A percentile compares a stretch with the other conserved stretches of the same genome.
phyloP scores from a whole-genome alignment of 2,329 filamentous ascomycete species.

The Monosporascus ibericus region DNA sequence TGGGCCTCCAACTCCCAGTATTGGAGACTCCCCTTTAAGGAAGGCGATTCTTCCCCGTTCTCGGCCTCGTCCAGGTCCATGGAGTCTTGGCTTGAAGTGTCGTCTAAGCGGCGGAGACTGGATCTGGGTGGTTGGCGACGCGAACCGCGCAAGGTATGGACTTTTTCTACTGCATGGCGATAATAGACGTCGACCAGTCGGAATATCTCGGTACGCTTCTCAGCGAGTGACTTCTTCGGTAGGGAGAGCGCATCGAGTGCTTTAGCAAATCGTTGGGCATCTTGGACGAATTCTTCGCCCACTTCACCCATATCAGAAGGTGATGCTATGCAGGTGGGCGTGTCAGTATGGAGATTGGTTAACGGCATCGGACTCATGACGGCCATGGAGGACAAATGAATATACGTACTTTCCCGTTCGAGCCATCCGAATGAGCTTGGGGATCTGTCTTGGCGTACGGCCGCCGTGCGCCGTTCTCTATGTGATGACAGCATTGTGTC shows the following conservation, averaged over 20 bases:
- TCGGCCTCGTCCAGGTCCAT: constrained; percentile 52
- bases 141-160: constrained; percentile 36
- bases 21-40: constrained; percentile 39
- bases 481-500: not conserved
- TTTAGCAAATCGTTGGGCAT: constrained; percentile 83
- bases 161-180: constrained; percentile 43
- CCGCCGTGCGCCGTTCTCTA: not conserved
- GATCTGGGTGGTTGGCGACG: constrained; percentile 28
- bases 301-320: constrained; percentile 9
- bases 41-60: constrained; percentile 22
- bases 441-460: not conserved
- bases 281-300: constrained; percentile 38
- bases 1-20: constrained; percentile 78
- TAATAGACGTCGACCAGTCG: constrained; percentile 62
- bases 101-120: constrained; percentile 24
- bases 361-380: constrained; percentile 2
- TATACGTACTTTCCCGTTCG: not conserved
- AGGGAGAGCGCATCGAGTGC: constrained; percentile 69
- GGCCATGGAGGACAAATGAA: not conserved
- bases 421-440: not conserved
- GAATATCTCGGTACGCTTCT: constrained; percentile 61
- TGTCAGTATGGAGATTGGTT: constrained; percentile 25
- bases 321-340: constrained; percentile 21
- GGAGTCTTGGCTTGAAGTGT: constrained; percentile 35
- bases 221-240: constrained; percentile 39